Base-by-base conservation (phyloP, 1,139 yeast species). In the Yamadazyma sp. region DNA sequence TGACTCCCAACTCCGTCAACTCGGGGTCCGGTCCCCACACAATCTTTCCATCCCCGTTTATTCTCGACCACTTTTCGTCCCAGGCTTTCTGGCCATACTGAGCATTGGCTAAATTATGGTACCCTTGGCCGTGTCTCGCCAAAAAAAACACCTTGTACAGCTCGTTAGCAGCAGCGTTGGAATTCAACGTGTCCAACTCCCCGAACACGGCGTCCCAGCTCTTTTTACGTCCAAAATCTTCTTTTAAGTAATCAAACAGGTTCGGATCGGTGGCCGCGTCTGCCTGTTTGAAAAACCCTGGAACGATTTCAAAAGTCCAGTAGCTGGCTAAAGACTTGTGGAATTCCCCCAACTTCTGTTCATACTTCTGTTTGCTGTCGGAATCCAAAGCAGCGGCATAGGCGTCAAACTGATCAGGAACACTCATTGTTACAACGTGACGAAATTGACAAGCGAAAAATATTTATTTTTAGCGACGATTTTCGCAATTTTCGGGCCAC, bases 11-110 rank as follows among this genome's bases (percentile, higher is more conserved):
- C 3, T 60, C 64, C 6, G 76, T 70, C 48, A 71, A 64, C 31
- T 59, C 61, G 1, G 77, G 73, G 48, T 71, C 77, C 0, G 76
- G 76, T 2, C 70, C 78, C 75, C 76, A 71, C 3, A 60, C 66
- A 7, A 66, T 56, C 27, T 63, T 59, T 6, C 73, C 76, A 45
- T 71, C 75, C 1, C 75, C 74, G 36, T 58, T 61, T 34, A 66
- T 46, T 38, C 61, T 66, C 33, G 70, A 64, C 73, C 75, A 71
- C 44, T 70, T 48, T 18, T 59, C 61, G 42, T 70, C 67, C 77
- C 77, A 71, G 2, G 52, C 67, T 27, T 62, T 54, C 36, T 70
- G 62, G 2, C 76, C 76, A 41, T 70, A 70, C 41, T 60, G 57
- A 13, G 59, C 38, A 45, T 70, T 72, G 31, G 73, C 76, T 43